Percentiles rank a stretch among this genome's conserved stretches.
Evolutionary conservation across 768 basidiomycete species (phyloP).

Genomic region (Leccinum disarticulatum): DNA sequence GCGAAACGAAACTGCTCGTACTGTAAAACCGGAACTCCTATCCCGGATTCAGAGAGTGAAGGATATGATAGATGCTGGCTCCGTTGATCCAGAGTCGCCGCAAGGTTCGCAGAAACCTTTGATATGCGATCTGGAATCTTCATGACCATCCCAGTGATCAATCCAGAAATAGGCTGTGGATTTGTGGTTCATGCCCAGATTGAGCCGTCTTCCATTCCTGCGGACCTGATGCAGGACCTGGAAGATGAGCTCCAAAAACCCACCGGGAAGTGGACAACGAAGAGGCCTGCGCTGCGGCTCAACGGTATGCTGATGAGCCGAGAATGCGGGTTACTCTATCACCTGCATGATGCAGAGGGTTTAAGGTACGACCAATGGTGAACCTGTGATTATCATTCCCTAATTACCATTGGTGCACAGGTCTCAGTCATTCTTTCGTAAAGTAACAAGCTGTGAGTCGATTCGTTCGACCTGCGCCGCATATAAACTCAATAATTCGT

Average conservation of each 20-base stretch:
- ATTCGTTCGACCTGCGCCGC: not conserved
- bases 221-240: slow-evolving; percentile 59
- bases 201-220: slow-evolving; percentile 51
- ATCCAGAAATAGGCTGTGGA: slow-evolving; percentile 51
- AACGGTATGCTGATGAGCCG: slow-evolving; percentile 72
- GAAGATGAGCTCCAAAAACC: slow-evolving; percentile 75
- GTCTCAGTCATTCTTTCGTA: slow-evolving; percentile 67
- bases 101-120: slow-evolving; percentile 26
- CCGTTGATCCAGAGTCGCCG: slow-evolving; percentile 53
- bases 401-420: slow-evolving; percentile 28
- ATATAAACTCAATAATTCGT: slow-evolving; percentile 3
- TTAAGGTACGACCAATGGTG: slow-evolving; percentile 51
- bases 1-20: slow-evolving; percentile 57
- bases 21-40: slow-evolving; percentile 59
- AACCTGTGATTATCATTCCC: not conserved
- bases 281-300: slow-evolving; percentile 54
- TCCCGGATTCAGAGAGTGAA: slow-evolving; percentile 59
- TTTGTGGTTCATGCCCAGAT: slow-evolving; percentile 70
- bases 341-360: slow-evolving; percentile 64
- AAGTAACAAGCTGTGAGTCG: slow-evolving; percentile 62
- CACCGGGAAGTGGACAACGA: slow-evolving; percentile 64
- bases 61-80: slow-evolving; percentile 63
- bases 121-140: not conserved
- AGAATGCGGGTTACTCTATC: slow-evolving; percentile 76
- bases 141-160: slow-evolving; percentile 39